Evolutionary conservation across 2,329 filamentous ascomycete species (phyloP), one percentile per base, ranked within the genome.

Genomic region (Colletotrichum cereale): DNA sequence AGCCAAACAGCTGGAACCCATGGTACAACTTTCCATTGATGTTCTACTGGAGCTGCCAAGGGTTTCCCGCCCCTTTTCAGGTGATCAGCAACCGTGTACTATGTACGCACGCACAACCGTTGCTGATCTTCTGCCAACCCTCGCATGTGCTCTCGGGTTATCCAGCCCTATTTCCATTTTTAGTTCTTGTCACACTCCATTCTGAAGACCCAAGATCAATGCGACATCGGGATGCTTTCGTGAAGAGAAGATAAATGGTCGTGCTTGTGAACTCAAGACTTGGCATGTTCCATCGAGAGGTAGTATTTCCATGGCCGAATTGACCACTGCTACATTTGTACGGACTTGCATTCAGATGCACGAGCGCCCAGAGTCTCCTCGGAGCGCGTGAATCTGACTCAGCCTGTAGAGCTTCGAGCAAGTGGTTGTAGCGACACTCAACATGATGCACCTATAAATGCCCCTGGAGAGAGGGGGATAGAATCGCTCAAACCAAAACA

Each of bases 61-160:
- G 64, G 42, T 42, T 44, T 57, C 64, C 50, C 68, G 26, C 47
- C 53, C 53, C 34, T 42, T 63, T 47, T n/a, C 58, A 53, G 61
- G n/a, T 52, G 68, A 71, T 68, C 65, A 47, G 24, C 61, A n/a
- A 58, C 36, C 52, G 31, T 36, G 29, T 42, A 53, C n/a, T n/a
- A n/a, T n/a, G n/a, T n/a, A n/a, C n/a, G 18, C 31, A 34, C n/a
- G 36, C 52, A 60, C 42, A 62, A 71, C 50, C 55, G 42, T 44
- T 12, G 67, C 31, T 62, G 67, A 70, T 70, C 67, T 47, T 48
- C 50, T 66, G 67, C 48, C 40, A 67, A 67, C 67, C 67, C 62
- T 68, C 66, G 53, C 66, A 50, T 58, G 66, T 47, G 24, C 16
- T 16, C 53, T n/a, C 34, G 21, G 21, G 12, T 38, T 26, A 26